Conservation (phyloP, 2,329 filamentous ascomycete species). For the Trichoderma aggressivum region DNA sequence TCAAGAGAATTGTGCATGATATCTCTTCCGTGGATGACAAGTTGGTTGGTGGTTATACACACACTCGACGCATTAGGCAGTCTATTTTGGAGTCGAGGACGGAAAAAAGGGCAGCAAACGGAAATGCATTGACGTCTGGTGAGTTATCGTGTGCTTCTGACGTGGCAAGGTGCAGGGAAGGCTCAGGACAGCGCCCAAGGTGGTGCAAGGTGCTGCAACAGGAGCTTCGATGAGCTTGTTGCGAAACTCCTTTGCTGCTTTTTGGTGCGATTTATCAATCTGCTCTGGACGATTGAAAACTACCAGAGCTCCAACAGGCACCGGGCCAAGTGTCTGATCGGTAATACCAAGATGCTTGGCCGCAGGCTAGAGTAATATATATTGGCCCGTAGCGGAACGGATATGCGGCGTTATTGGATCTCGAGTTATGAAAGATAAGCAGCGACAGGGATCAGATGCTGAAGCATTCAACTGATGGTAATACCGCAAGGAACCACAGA, state of each 20-base stretch:
- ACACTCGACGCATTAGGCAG: not conserved
- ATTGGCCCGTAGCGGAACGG: not conserved
- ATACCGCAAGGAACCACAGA: too few species aligned
- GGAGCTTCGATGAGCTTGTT: not conserved
- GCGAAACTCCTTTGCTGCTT: not conserved
- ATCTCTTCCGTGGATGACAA: not conserved
- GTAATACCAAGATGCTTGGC: not conserved
- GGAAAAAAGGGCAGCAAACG: not conserved
- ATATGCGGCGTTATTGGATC: slow-evolving; percentile 7
- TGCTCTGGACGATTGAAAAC: not conserved
- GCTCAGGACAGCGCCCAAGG: not conserved
- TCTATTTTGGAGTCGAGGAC: not conserved
- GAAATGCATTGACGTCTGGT: not conserved
- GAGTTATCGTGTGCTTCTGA: not conserved
- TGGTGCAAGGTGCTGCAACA: not conserved
- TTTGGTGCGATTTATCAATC: not conserved
- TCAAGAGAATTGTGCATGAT: not conserved
- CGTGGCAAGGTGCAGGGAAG: not conserved
- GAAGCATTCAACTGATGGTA: not conserved
- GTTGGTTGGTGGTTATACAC: not conserved
- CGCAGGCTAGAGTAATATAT: not conserved
- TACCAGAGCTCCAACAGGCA: not conserved
- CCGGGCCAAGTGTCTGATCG: not conserved
- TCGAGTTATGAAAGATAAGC: not conserved
- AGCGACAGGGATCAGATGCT: not conserved